These are phyloP conservation scores for Penicillium italicum DNA, from an alignment of 2,329 filamentous ascomycete species.

Conservation along the genomic window DNA sequence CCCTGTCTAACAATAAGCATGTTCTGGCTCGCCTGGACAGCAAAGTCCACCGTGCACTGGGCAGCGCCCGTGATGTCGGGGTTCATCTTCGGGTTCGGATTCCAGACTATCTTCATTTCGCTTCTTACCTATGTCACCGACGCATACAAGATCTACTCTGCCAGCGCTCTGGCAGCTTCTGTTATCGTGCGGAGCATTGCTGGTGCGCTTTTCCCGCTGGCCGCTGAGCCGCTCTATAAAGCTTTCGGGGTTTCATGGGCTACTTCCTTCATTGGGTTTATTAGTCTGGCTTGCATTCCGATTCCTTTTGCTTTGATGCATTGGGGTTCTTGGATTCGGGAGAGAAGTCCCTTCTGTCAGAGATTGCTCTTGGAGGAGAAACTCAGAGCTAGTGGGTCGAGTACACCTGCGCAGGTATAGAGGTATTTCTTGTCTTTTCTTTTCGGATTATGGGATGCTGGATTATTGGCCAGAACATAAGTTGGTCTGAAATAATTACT, in stretches of 20 bases:
- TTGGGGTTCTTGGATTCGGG: slow-evolving; percentile 27
- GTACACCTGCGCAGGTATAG: slow-evolving; percentile 15
- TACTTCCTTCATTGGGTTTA: slow-evolving; percentile 41
- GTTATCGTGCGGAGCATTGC: slow-evolving; percentile 50
- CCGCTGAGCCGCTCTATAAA: slow-evolving; percentile 38
- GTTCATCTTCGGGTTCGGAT: slow-evolving; percentile 59
- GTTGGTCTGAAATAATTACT: neutral
- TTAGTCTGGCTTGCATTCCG: slow-evolving; percentile 36
- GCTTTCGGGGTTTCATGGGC: slow-evolving; percentile 42
- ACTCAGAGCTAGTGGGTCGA: slow-evolving; percentile 12
- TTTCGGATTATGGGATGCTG: neutral
- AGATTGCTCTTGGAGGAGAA: slow-evolving; percentile 25
- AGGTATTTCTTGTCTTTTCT: neutral
- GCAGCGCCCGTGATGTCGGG: slow-evolving; percentile 59
- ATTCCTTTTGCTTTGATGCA: slow-evolving; percentile 42
- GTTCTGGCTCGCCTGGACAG: slow-evolving; percentile 60
- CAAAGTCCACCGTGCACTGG: slow-evolving; percentile 49
- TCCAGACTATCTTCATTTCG: slow-evolving; percentile 61
- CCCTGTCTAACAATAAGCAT: slow-evolving; percentile 54
- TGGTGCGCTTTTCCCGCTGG: slow-evolving; percentile 56
- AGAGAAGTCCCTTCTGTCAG: slow-evolving; percentile 32
- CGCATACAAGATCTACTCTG: slow-evolving; percentile 64
- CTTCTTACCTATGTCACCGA: slow-evolving; percentile 64
- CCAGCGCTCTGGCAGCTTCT: slow-evolving; percentile 53
- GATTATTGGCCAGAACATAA: neutral